Base-by-base conservation (phyloP, 371 early-diverging fungal genomes). In the Mortierella sp. region DNA sequence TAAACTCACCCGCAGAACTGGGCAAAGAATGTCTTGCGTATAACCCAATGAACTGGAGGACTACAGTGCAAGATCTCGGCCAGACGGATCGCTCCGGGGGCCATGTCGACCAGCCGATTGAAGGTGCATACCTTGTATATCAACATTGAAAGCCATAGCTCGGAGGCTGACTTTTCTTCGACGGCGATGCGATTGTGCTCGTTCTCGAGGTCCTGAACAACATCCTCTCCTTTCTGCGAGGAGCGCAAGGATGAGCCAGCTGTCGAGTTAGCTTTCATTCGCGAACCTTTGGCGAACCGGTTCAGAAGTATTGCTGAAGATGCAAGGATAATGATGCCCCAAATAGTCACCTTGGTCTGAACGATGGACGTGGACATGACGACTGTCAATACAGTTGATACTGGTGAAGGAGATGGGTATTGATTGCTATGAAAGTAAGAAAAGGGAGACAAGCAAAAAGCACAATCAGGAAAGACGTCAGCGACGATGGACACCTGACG, bases 1-100 rank as follows among this genome's bases (percentile, higher is more conserved):
- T 6, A 16, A 25, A 10, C 85, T 60, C 64, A 80, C 80, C 95
- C 96, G 73, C 96, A 96, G 78, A 97, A 97, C 67, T 94, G 93
- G 28, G 83, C 84, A 80, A 96, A 96, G 79, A 96, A 94, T 12
- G 96, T 95, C 39, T 86, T 82, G 69, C 89, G 90, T 58, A 96
- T 83, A 13, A 92, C 72, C 71, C 85, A 88, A 71, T 94, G 86
- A 8, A 83, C 79, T 16, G 83, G 82, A 1, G 76, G 57, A 45
- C 84, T 70, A 34, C 93, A 54, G 14, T 84, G 80, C 28, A 90
- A 49, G 47, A 67, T 82, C 66, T 91, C 87, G 43, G 91, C 81
- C 27, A 83, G 29, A n/a, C 80, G 47, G 40, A 95, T 85, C 6
- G 95, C 41, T 28, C 76, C 55, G 19, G 93, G 91, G 7, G 94